phyloP scores from a whole-genome alignment of 371 early-diverging fungal species.

The Apophysomyces trapeziformis region DNA sequence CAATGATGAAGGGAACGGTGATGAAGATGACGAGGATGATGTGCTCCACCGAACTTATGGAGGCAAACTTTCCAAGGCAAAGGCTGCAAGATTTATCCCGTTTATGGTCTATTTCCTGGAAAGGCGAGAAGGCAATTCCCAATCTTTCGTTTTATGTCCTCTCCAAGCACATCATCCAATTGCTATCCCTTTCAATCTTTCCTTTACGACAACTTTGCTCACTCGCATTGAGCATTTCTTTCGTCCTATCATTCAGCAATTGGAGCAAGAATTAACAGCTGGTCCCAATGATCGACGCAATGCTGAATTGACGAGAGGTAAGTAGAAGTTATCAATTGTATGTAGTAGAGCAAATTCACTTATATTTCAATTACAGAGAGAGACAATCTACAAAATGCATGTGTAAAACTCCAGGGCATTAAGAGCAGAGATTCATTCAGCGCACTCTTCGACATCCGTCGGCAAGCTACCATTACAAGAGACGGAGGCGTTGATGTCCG shows the following conservation, averaged over 20 bases:
- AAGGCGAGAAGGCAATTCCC: neutral
- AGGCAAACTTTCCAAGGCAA: neutral
- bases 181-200: neutral
- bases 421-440: neutral
- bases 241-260: neutral
- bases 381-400: neutral
- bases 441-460: constrained; percentile 8
- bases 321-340: neutral
- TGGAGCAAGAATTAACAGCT: neutral
- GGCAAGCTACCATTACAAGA: constrained; percentile 9
- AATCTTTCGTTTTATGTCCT: constrained; percentile 2
- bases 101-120: neutral
- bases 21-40: neutral
- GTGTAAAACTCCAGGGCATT: neutral
- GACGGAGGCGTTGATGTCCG: neutral
- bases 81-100: neutral
- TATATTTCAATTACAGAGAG: neutral
- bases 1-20: neutral
- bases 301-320: neutral
- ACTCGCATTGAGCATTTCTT: neutral
- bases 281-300: neutral
- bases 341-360: neutral
- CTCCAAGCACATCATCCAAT: neutral
- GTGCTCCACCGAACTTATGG: too few species aligned
- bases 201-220: constrained; percentile 1